Base-by-base conservation (phyloP, 805 yeast genomes). In the Wickerhamomyces chaumierensis region DNA sequence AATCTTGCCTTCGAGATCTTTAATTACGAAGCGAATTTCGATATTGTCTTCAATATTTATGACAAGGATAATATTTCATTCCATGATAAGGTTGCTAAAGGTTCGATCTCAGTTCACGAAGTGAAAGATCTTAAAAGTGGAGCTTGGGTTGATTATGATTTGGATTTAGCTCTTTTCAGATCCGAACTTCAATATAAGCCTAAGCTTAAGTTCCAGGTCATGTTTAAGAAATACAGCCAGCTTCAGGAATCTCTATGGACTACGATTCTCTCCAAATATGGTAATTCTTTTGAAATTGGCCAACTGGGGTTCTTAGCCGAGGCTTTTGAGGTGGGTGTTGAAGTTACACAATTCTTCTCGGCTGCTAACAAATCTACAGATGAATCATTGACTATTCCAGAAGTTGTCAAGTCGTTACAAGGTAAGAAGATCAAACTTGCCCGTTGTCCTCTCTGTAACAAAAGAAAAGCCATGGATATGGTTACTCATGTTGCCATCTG, bases 401-500 rank as follows among this genome's bases (percentile, higher is more conserved):
- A 82, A 36, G 69, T 78, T 2, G 65, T 63, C 6, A 54, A 61
- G 5, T 75, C 81, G 40, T 71, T 81, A 38, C 68, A 68, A 16
- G 56, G 63, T 5, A 58, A 61, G 14, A 18, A 41, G 3, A 36
- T 51, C 6, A 31, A 38, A 5, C 20, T 46, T 27, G 74, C 76
- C 42, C 69, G 69, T 39, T 92, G 97, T 53, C 97, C 97, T 0
- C 66, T 81, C 11, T 92, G 97, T 59, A 67, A 69, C 37, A 71
- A 71, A 46, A 75, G 80, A 16, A 61, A 81, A 70, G 40, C 79
- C 79, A 49, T 71, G 32, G 94, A 86, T 48, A 73, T 84, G 38
- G 73, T 85, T n/a, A 76, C 84, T 1, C 98, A 90, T 61, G 71
- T 88, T 39, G 90, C 95, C 0, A 74, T 85, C 2, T 92, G 98